Base-by-base conservation (phyloP, 176 grass and related monocot genomes). In the Metroxylon sagu region DNA sequence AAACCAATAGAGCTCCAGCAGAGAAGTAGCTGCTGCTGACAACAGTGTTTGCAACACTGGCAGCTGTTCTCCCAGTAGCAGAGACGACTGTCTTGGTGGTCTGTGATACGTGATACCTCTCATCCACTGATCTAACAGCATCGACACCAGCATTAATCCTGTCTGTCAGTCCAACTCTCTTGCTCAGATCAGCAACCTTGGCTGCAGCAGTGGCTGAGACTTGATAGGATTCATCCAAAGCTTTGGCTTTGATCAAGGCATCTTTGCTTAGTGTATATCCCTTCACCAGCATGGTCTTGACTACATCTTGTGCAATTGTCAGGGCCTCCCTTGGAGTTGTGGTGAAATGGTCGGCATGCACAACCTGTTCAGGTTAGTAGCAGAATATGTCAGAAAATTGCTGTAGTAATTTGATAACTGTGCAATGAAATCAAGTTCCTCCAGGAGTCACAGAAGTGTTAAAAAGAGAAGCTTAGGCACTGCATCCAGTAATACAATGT, bases 11-110 rank as follows among this genome's bases (percentile, higher is more conserved):
- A 54, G 93, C 93, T 70, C 87, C 93, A 1, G 84, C 81, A 49
- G 84, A 88, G 72, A 89, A 98, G 54, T 98, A 98, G 75, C 87
- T 92, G 77, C 93, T 98, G 64, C 35, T 92, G 15, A 98, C 79
- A 21, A 98, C 80, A 57, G 66, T 27, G 69, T 85, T 85, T 7
- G 60, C 53, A 50, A 83, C 78, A 52, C 73, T 88, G 16, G 21
- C 63, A 18, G 93, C 84, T 3, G 87, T 85, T 82, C 76, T 85
- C 50, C 84, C 63, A 0, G 93, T 92, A 8, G 74, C 79, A 8
- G 70, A 76, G 3, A 76, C 78, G 12, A 98, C 87, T 0, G 87
- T 77, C 69, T 72, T 98, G 27, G 84, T 98, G 1, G 93, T 83
- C 66, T 80, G 72, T 0, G 59, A 76, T 28, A 98, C 79, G 1